Evolutionary conservation across 768 basidiomycete genomes (phyloP).

Genomic region (Mycena polygramma): DNA sequence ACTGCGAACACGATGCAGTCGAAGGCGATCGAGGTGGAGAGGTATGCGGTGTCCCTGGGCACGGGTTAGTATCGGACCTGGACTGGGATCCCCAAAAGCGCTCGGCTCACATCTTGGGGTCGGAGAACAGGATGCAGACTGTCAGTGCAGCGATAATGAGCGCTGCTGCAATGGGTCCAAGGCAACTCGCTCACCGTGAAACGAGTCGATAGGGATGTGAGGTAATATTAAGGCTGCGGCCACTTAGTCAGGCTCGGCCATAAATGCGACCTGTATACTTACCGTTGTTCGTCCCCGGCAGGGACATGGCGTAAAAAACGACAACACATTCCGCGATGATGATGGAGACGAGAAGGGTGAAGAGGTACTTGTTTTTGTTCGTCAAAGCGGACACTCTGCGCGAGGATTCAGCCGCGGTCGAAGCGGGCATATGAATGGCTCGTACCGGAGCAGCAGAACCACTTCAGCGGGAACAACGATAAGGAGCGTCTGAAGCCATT

Average conservation of each 20-base stretch:
- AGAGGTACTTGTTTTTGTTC: constrained; percentile 32
- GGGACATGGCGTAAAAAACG: constrained; percentile 46
- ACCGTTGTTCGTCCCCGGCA: constrained; percentile 43
- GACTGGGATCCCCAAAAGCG: not conserved
- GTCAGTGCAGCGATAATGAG: too few species aligned
- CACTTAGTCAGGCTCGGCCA: too few species aligned
- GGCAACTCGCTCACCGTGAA: constrained; percentile 34
- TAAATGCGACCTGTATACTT: not conserved
- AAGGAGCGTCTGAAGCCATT: constrained; percentile 46
- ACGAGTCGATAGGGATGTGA: constrained; percentile 35
- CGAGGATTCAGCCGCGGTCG: not conserved
- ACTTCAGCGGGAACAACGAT: constrained; percentile 45
- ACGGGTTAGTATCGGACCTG: not conserved
- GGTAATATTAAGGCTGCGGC: constrained; percentile 31
- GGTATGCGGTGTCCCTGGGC: constrained; percentile 46
- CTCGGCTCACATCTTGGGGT: constrained; percentile 23
- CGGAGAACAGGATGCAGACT: constrained; percentile 39
- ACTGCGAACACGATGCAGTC: constrained; percentile 44
- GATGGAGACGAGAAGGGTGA: constrained; percentile 36
- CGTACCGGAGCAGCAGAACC: constrained; percentile 44
- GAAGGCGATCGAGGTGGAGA: constrained; percentile 42
- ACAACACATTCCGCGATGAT: constrained; percentile 42
- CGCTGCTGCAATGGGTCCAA: too few species aligned
- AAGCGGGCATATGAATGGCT: not conserved
- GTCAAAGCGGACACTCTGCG: constrained; percentile 42